Evolutionary conservation across 495 filamentous ascomycete genomes (phyloP).

Genomic region (Penicillium simplicissimum): DNA sequence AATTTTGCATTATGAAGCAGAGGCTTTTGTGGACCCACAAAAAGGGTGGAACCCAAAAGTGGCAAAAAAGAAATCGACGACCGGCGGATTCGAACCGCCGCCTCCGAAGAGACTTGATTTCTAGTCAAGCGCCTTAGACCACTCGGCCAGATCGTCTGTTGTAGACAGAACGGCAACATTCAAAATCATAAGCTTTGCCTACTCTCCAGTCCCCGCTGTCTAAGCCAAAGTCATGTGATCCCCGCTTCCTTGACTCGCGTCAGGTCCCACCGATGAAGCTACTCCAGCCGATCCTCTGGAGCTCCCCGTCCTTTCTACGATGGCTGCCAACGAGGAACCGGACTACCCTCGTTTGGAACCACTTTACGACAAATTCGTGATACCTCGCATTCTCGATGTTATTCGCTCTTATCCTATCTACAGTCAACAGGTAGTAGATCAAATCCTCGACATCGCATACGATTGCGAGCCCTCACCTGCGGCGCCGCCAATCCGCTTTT

Average conservation of each 20-base stretch:
- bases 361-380: neutral
- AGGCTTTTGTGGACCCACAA: neutral
- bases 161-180: no score
- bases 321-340: neutral
- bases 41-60: neutral
- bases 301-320: neutral
- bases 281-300: neutral
- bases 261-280: no score
- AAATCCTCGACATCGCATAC: conserved; percentile 3
- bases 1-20: no score
- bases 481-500: neutral
- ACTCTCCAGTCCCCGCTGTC: no score
- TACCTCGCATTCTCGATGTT: neutral
- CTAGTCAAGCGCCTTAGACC: conserved; percentile 9
- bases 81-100: conserved; percentile 4
- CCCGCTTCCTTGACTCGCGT: no score
- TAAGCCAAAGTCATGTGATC: no score
- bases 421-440: neutral
- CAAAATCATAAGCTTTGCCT: no score
- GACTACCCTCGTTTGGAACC: neutral
- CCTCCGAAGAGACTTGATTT: conserved; percentile 8
- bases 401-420: neutral
- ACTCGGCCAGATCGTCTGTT: conserved; percentile 3
- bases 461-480: conserved; percentile 3
- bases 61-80: neutral